A percentile compares a stretch with the other conserved stretches of the same genome.
phyloP scores from a whole-genome alignment of 169 alveolate species.

The Amoebophrya sp. region DNA sequence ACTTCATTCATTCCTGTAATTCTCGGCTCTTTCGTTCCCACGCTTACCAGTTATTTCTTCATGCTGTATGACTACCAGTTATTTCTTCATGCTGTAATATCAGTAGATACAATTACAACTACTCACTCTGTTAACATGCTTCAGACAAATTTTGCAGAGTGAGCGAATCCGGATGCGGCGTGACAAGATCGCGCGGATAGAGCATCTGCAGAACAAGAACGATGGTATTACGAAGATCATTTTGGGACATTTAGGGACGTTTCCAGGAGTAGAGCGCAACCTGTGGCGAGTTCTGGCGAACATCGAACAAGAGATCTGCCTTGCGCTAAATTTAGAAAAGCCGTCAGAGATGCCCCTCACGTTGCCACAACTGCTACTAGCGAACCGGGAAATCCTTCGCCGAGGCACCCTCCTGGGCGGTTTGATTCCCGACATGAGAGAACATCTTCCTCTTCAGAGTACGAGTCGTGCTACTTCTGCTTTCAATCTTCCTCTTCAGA shows the following conservation, averaged over 20 bases:
- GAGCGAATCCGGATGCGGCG: background rate
- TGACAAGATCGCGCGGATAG: background rate
- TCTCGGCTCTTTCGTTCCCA: too few species aligned
- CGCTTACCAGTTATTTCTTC: background rate
- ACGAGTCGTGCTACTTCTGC: background rate
- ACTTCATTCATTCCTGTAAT: too few species aligned
- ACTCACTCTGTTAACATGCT: too few species aligned
- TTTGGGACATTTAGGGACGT: background rate
- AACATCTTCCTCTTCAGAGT: background rate
- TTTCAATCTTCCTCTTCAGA: background rate
- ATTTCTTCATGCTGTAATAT: background rate
- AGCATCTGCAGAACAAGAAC: background rate
- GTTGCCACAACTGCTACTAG: background rate
- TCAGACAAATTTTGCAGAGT: background rate
- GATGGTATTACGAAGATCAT: background rate
- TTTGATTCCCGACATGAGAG: background rate
- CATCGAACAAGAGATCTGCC: background rate
- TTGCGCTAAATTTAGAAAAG: background rate
- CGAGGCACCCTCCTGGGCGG: background rate
- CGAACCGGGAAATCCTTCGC: background rate
- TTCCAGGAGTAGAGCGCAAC: background rate
- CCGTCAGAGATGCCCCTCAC: background rate
- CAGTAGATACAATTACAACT: background rate
- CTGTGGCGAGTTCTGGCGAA: background rate
- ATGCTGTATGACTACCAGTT: background rate